phyloP scores from a whole-genome alignment of 2,329 filamentous ascomycete species.

The Ophiosphaerella herpotricha region DNA sequence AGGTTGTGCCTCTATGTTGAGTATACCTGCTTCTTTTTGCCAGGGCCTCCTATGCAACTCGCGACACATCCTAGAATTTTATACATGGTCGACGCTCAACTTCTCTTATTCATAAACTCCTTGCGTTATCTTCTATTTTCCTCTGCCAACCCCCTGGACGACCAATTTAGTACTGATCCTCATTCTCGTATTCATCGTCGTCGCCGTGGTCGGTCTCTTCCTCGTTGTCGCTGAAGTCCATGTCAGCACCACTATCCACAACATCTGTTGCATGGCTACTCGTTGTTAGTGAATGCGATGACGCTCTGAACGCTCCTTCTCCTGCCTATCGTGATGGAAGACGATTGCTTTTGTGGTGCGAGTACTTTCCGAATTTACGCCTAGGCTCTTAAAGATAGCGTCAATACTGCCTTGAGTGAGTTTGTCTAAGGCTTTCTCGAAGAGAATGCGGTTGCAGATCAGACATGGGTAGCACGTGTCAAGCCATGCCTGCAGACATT shows the following conservation, averaged over 20 bases:
- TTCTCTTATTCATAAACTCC: constrained; percentile 7
- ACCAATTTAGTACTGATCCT: constrained; percentile 1
- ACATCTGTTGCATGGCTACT: constrained; percentile 4
- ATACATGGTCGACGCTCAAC: too few relatives aligned
- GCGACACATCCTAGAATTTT: too few relatives aligned
- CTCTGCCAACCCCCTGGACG: not conserved
- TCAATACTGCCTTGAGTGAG: constrained; percentile 15
- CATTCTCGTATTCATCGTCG: constrained; percentile 1
- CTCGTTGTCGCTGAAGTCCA: constrained; percentile 8
- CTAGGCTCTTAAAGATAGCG: constrained; percentile 1
- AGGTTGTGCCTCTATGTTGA: too few relatives aligned
- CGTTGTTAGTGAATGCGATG: constrained; percentile 5
- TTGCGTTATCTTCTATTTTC: not conserved
- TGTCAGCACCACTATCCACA: constrained; percentile 12
- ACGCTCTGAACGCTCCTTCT: constrained; percentile 1
- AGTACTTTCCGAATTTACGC: not conserved
- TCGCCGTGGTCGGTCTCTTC: constrained; percentile 3
- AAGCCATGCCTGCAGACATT: constrained; percentile 25
- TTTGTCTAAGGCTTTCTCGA: constrained; percentile 4
- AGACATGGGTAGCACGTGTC: constrained; percentile 23
- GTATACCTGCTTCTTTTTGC: too few relatives aligned
- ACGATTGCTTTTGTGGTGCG: constrained; percentile 8
- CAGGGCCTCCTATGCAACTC: too few relatives aligned
- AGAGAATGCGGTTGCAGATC: constrained; percentile 22
- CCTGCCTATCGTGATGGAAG: constrained; percentile 1